Evolutionary conservation across 164 flowering plant genomes (phyloP), one percentile per base, ranked within the genome.

Genomic region (Magnolia kwangsiensis): DNA sequence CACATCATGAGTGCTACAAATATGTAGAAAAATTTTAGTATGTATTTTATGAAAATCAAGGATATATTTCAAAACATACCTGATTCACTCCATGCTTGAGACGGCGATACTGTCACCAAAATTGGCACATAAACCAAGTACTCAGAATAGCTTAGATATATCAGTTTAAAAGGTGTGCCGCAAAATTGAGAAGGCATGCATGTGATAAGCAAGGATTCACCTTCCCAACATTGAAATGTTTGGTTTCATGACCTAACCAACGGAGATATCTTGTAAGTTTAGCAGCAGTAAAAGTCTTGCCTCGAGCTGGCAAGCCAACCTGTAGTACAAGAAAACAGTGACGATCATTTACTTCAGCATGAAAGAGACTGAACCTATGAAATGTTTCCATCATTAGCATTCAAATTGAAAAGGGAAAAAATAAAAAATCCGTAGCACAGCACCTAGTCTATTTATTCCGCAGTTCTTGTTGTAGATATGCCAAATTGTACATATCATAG

Each of bases 281-380:
- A 73, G 92, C 98, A 23, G 99, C 93, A 75, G 99, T 96, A 75
- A 96, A 96, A 76, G 97, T 96, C 86, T 94, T 96, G 19, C 99
- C 99, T 67, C 99, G 92, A 86, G 99, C 99, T 71, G 99, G 99
- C 84, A 96, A 88, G 10, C 99, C 98, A 83, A 93, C 98, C 98
- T 93, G 79, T 63, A 77, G 27, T 50, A 77, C 18, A n/a, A 70
- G 27, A 24, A 19, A n/a, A 4, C 8, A 21, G 18, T 67, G 7
- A 24, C 4, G 7, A 70, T 45, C 23, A 23, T 11, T 55, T 24
- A 72, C n/a, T 6, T 2, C 37, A 72, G 74, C 63, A 51, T 31
- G 16, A 71, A 71, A 67, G 45, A 68, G 45, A 37, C 45, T 37
- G 67, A 65, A 21, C 7, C 9, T 2, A 65, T 18, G 7, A 37